These are phyloP conservation scores for Helminthosporium solani DNA, from an alignment of 2,329 filamentous ascomycete species.

Conservation along the genomic window DNA sequence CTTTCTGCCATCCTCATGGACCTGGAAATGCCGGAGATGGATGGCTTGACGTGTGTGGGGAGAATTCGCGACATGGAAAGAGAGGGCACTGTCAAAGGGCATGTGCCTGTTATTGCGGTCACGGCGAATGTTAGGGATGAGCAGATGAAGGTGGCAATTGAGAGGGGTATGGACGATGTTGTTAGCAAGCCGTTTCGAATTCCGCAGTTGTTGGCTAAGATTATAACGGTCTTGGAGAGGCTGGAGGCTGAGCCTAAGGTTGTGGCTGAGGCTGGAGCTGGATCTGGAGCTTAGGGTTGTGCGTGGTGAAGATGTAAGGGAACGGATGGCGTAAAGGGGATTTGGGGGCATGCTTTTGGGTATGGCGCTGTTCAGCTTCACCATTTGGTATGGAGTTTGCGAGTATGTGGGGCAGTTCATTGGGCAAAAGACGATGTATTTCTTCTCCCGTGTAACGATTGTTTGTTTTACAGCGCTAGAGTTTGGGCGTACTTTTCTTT, in stretches of 20 bases:
- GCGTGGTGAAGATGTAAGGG: too few species aligned
- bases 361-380: neutral
- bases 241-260: conserved; percentile 2
- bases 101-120: conserved; percentile 40
- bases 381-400: neutral
- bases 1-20: conserved; percentile 40
- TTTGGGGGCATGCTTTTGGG: neutral
- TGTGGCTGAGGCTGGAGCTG: too few species aligned
- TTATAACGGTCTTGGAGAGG: conserved; percentile 20
- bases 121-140: conserved; percentile 40
- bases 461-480: too few species aligned
- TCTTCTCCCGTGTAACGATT: neutral
- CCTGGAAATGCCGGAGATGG: conserved; percentile 44
- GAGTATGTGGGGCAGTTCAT: too few species aligned
- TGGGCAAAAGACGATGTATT: neutral
- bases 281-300: too few species aligned
- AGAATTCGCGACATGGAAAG: conserved; percentile 36
- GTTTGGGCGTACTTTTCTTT: neutral
- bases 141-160: conserved; percentile 33
- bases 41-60: conserved; percentile 36
- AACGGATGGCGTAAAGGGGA: too few species aligned
- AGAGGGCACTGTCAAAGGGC: conserved; percentile 17
- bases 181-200: conserved; percentile 39
- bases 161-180: conserved; percentile 40
- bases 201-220: conserved; percentile 32